Percentiles rank a stretch among this genome's conserved stretches.
Conservation (phyloP, 768 basidiomycete genomes). For the Podaxis sp. region DNA sequence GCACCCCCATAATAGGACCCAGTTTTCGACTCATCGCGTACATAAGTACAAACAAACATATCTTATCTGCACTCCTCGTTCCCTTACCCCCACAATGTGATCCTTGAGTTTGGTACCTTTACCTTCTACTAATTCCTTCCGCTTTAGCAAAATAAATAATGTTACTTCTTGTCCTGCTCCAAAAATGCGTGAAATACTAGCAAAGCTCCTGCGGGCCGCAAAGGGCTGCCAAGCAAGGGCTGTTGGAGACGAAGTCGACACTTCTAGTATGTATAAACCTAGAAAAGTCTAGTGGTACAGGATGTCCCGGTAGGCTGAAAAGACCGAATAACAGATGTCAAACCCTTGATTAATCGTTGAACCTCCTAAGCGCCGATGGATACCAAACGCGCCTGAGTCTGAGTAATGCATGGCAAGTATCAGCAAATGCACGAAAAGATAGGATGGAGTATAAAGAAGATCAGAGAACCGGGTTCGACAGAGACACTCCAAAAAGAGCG, state of each 20-base stretch:
- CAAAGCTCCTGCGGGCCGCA: no score
- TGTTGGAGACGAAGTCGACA: background rate
- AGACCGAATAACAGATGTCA: background rate
- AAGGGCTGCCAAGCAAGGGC: no score
- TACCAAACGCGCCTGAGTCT: background rate
- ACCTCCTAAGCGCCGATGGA: background rate
- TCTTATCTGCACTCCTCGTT: no score
- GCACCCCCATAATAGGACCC: no score
- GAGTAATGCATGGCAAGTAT: slow-evolving; percentile 3
- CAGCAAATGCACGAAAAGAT: slow-evolving; percentile 17
- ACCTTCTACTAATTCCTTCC: no score
- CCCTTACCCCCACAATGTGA: no score
- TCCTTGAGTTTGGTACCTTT: no score
- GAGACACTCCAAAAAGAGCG: slow-evolving; percentile 34
- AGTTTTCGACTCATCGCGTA: no score
- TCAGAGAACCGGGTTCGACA: slow-evolving; percentile 61
- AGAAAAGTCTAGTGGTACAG: slow-evolving; percentile 1
- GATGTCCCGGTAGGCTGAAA: background rate
- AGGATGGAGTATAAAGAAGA: slow-evolving; percentile 22
- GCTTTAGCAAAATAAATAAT: no score
- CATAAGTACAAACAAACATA: no score
- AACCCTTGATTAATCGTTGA: background rate
- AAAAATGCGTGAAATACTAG: no score
- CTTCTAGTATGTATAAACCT: background rate
- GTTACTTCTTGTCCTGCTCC: no score